Evolutionary conservation across 2,329 filamentous ascomycete species (phyloP), one percentile per base, ranked within the genome.

Genomic region (Fusarium mexicanum): DNA sequence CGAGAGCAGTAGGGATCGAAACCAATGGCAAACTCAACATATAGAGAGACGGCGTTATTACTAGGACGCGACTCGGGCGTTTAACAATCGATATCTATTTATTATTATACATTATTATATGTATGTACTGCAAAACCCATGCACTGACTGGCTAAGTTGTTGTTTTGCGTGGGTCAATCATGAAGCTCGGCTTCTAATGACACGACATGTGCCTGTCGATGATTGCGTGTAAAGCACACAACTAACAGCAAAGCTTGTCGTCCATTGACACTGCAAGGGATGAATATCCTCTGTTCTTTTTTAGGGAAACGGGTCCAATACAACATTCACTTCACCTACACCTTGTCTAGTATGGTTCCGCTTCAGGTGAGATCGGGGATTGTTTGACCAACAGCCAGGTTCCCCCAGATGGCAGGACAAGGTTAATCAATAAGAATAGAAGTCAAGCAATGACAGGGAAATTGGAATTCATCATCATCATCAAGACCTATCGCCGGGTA

Each of bases 311-410:
- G 72, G 72, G 72, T 72, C 72, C 64, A 62, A 66, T 62, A 64
- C 71, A 72, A 74, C 67, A 53, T 64, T 57, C 35, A 69, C 53
- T 65, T 67, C 26, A 35, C 48, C 24, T 46, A 46, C 53, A 70
- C 67, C 67, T 65, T 64, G 67, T 50, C 68, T 72, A 74, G 72
- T 68, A 76, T 71, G 74, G 73, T 72, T 69, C 76, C 71, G 75
- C 71, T 78, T 78, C 76, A 78, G 76, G 76, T 78, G 76, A 78
- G 73, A 73, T 78, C 69, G 68, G 74, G 69, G 74, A 63, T 61
- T 44, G 67, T 63, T 77, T 72, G 69, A 67, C 58, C 50, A 73
- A 67, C 70, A 58, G 67, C 67, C 70, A 73, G 61, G 74, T 76
- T 69, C 74, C 66, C 74, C 71, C 73, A 77, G 68, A 76, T 73